Evolutionary conservation across 1,139 yeast genomes (phyloP).

Genomic region (Wickerhamomyces sp.): DNA sequence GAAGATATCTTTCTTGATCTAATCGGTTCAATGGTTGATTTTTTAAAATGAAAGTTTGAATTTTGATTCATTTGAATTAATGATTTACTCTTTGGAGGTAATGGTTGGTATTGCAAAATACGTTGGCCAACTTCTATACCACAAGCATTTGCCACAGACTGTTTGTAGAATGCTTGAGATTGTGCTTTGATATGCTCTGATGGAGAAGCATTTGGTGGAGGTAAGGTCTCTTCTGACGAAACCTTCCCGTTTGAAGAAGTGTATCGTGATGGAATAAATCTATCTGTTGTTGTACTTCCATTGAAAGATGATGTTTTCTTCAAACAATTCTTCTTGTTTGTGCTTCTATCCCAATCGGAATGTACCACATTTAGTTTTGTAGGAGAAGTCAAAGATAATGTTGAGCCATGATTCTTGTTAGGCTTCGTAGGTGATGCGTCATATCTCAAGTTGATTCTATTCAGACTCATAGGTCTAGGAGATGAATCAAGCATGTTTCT

Average conservation of each 20-base stretch:
- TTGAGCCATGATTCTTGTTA: constrained; percentile 21
- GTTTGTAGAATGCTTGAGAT: constrained; percentile 67
- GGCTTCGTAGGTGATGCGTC: constrained; percentile 16
- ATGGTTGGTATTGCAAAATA: constrained; percentile 81
- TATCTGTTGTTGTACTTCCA: constrained; percentile 30
- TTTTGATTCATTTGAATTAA: constrained; percentile 48
- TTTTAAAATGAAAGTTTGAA: constrained; percentile 23
- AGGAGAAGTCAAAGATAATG: constrained; percentile 39
- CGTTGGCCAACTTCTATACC: constrained; percentile 84
- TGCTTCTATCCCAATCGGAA: constrained; percentile 33
- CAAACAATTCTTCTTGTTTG: constrained; percentile 15
- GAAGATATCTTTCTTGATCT: constrained; percentile 69
- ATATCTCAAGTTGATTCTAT: constrained; percentile 10
- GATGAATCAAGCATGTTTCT: constrained; percentile 7
- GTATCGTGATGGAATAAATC: constrained; percentile 51
- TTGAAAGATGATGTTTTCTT: constrained; percentile 19
- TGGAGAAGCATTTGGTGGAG: constrained; percentile 45
- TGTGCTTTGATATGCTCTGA: constrained; percentile 61
- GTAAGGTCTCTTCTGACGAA: constrained; percentile 24
- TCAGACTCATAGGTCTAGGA: constrained; percentile 6
- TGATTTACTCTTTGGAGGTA: constrained; percentile 67
- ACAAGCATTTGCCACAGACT: constrained; percentile 91
- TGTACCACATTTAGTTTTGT: constrained; percentile 41
- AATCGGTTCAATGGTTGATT: constrained; percentile 29
- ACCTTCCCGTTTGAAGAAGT: constrained; percentile 42